Evolutionary conservation across 2,329 filamentous ascomycete genomes (phyloP).

Genomic region (Pestalotiopsis fici): DNA sequence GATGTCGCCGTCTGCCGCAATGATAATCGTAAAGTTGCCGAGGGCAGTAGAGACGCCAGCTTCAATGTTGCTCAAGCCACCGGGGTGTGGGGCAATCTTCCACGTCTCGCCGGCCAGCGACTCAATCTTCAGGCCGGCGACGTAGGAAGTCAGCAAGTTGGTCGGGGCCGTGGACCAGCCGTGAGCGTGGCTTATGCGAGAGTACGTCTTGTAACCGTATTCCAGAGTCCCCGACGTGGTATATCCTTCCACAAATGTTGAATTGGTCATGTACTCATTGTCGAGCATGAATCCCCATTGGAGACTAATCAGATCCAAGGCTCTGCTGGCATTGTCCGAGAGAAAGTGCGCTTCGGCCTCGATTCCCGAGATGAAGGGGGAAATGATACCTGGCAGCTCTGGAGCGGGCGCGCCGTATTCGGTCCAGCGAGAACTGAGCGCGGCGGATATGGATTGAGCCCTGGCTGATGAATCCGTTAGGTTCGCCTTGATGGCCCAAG

Average conservation of each 20-base stretch:
- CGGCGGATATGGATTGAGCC: slow-evolving; percentile 30
- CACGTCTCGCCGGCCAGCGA: slow-evolving; percentile 13
- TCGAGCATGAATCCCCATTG: slow-evolving; percentile 41
- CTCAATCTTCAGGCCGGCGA: slow-evolving; percentile 27
- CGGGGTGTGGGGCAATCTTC: background rate
- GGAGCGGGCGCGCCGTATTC: slow-evolving; percentile 43
- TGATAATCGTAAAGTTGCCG: background rate
- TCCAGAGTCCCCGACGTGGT: slow-evolving; percentile 34
- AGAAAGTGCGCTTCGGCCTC: slow-evolving; percentile 32
- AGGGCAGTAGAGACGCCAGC: background rate
- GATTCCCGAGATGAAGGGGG: slow-evolving; percentile 17
- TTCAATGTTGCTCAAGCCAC: background rate
- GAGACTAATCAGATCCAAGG: slow-evolving; percentile 41
- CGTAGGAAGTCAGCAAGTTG: slow-evolving; percentile 24
- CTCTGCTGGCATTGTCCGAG: slow-evolving; percentile 33
- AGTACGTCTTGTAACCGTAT: slow-evolving; percentile 30
- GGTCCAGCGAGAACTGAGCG: slow-evolving; percentile 42
- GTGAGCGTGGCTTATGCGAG: slow-evolving; percentile 35
- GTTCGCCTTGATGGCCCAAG: slow-evolving; percentile 16
- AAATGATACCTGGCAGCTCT: slow-evolving; percentile 20
- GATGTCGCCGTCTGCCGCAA: background rate
- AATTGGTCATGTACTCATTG: slow-evolving; percentile 40
- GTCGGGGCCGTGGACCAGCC: slow-evolving; percentile 37
- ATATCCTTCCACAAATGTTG: slow-evolving; percentile 43
- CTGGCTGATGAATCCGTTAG: slow-evolving; percentile 14